These are phyloP conservation scores for Nigrospora oryzae DNA, from an alignment of 2,329 filamentous ascomycete species.

Conservation along the genomic window DNA sequence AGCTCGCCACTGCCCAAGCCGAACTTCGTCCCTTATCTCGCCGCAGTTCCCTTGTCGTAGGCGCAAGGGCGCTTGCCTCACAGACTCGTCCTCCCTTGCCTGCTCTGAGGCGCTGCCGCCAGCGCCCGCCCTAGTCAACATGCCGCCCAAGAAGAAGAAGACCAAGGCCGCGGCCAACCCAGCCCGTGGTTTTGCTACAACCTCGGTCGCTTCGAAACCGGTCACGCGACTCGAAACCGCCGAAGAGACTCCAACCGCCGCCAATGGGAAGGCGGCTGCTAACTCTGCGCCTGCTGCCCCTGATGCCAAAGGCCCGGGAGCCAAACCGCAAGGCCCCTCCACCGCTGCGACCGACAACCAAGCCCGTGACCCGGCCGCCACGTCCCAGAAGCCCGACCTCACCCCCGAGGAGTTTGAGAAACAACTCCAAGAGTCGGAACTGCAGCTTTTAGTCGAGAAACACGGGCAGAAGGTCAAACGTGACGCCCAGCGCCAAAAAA, in stretches of 20 bases:
- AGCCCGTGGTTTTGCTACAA: conserved; percentile 87
- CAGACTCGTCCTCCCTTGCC: too few relatives aligned
- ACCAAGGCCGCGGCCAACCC: conserved; percentile 85
- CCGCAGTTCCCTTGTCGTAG: too few relatives aligned
- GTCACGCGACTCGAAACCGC: conserved; percentile 22
- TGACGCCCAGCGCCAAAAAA: conserved; percentile 69
- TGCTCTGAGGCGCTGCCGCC: too few relatives aligned
- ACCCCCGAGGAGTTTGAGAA: conserved; percentile 84
- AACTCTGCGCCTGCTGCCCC: conserved; percentile 13
- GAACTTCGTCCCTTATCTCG: too few relatives aligned
- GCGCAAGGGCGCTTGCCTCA: too few relatives aligned
- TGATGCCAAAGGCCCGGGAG: conserved; percentile 3
- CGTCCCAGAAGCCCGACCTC: conserved; percentile 28
- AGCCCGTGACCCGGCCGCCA: background rate
- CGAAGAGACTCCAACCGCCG: conserved; percentile 16
- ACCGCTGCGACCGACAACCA: conserved; percentile 22
- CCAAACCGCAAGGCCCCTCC: conserved; percentile 7
- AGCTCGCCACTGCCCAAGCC: too few relatives aligned
- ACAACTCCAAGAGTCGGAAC: conserved; percentile 81
- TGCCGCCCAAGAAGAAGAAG: conserved; percentile 63
- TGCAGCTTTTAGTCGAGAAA: conserved; percentile 83
- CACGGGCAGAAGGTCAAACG: conserved; percentile 69
- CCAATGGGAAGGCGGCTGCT: conserved; percentile 13
- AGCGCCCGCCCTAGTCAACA: background rate
- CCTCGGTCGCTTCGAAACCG: conserved; percentile 78